These are phyloP conservation scores for Tolypocladium endophyticum DNA, from an alignment of 2,329 filamentous ascomycete species.

Conservation along the genomic window DNA sequence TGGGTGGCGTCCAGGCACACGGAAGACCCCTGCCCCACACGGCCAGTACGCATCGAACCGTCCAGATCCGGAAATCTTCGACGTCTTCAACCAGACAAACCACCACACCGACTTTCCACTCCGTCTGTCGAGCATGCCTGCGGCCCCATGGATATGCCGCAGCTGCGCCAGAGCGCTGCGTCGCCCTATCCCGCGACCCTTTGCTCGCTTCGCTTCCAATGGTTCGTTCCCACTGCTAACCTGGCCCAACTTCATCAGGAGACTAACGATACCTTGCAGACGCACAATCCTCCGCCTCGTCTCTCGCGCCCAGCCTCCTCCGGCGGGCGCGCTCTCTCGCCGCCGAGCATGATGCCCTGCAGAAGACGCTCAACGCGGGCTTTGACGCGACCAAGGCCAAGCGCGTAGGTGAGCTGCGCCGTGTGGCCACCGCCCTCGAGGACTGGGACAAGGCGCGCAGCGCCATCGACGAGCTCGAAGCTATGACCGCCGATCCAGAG, in stretches of 20 bases:
- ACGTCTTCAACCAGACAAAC: not conserved
- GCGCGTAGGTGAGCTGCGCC: constrained; percentile 49
- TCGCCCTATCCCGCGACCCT: constrained; percentile 12
- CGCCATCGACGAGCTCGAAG: constrained; percentile 42
- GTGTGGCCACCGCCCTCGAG: constrained; percentile 45
- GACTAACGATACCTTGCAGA: constrained; percentile 7
- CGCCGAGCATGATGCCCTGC: constrained; percentile 46
- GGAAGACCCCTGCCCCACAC: not conserved
- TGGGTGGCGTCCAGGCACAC: not conserved
- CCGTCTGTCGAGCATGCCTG: constrained; percentile 15
- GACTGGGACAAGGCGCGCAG: constrained; percentile 46
- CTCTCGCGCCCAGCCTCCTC: constrained; percentile 44
- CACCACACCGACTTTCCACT: not conserved
- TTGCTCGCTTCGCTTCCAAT: constrained; percentile 21
- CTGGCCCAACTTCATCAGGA: not conserved
- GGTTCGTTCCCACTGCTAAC: constrained; percentile 9
- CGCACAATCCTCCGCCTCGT: not conserved
- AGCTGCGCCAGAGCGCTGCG: constrained; percentile 21
- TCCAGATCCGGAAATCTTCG: not conserved
- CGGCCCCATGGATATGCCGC: constrained; percentile 24
- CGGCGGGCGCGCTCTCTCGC: constrained; percentile 47
- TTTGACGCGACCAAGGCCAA: constrained; percentile 50
- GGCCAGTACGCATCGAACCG: not conserved
- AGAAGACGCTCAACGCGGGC: constrained; percentile 34
- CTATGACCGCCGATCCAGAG: constrained; percentile 30